Evolutionary conservation across 345 rosid genomes (phyloP), one percentile per base, ranked within the genome.

Genomic region (Lepidium aucheri): DNA sequence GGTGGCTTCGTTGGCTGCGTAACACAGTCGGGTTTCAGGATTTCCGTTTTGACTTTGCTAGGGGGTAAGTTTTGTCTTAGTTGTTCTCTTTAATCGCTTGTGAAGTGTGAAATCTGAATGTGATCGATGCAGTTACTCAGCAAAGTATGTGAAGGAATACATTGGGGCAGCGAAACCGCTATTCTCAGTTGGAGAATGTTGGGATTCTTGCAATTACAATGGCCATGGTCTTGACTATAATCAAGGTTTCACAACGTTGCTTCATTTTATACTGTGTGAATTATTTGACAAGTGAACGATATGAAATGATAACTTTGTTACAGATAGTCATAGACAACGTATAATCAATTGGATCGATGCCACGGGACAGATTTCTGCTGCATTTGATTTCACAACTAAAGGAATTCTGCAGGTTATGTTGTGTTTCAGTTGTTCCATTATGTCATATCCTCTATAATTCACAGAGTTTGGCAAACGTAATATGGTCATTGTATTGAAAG

Each of bases 371-470:
- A 79, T 81, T 63, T 83, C 95, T 54, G 47, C 88, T 68, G 95
- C 93, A 72, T 92, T 89, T 85, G 95, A 92, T 81, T 92, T 92
- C 83, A 92, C 98, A 51, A 86, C 93, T 7, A 86, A 87, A 69
- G 95, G 91, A 70, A 87, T 92, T 47, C 88, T 92, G 52, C 94
- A 87, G 91, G 96, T n/a, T n/a, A n/a, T n/a, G n/a, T n/a, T n/a
- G n/a, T n/a, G n/a, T n/a, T n/a, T n/a, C n/a, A n/a, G n/a, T n/a
- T n/a, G n/a, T n/a, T n/a, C n/a, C n/a, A n/a, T n/a, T n/a, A n/a
- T n/a, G n/a, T n/a, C n/a, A n/a, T n/a, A n/a, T n/a, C n/a, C n/a
- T n/a, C n/a, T n/a, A n/a, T n/a, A n/a, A n/a, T 9, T 22, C 38
- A 44, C 24, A 6, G 50, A 14, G 41, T 28, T 45, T 42, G n/a